phyloP scores from a whole-genome alignment of 208 protist species.

The Chromosphaera perkinsii region DNA sequence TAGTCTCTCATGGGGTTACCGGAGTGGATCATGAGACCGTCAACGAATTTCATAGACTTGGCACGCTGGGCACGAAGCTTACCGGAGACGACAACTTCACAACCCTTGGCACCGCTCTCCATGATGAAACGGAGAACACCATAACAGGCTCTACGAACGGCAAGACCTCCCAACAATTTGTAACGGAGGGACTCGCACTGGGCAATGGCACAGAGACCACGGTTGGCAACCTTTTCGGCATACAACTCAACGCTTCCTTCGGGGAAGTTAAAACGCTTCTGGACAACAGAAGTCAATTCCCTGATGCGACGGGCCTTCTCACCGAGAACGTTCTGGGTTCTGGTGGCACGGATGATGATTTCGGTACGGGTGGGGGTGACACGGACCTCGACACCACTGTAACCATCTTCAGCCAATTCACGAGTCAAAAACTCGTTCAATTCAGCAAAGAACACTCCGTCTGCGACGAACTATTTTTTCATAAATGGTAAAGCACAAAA shows the following conservation, averaged over 20 bases:
- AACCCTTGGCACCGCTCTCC: constrained; percentile 94
- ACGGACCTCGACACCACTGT: constrained; percentile 90
- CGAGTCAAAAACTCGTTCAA: constrained; percentile 98
- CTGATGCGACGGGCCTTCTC: constrained; percentile 92
- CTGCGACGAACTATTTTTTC: constrained; percentile 94
- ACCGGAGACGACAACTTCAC: constrained; percentile 96
- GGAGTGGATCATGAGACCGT: constrained; percentile 98
- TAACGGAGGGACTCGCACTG: constrained; percentile 95
- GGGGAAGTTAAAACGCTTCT: constrained; percentile 95
- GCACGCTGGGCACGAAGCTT: constrained; percentile 98
- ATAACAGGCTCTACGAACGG: constrained; percentile 95
- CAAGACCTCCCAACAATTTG: constrained; percentile 94
- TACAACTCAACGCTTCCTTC: constrained; percentile 88
- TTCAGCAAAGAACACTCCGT: constrained; percentile 99
- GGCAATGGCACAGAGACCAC: constrained; percentile 94
- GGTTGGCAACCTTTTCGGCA: constrained; percentile 88
- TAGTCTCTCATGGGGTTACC: constrained; percentile 79
- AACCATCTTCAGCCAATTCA: constrained; percentile 94
- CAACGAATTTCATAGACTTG: constrained; percentile 98
- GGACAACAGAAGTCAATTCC: constrained; percentile 92
- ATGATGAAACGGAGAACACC: constrained; percentile 96
- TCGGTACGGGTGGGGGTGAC: constrained; percentile 89
- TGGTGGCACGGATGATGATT: constrained; percentile 96
- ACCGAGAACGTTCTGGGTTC: constrained; percentile 86
- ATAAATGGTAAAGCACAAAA: too few species aligned